Percentiles rank a stretch among this genome's conserved stretches.
Evolutionary conservation across 2,329 filamentous ascomycete genomes (phyloP).

Genomic region (Saccharata proteae): DNA sequence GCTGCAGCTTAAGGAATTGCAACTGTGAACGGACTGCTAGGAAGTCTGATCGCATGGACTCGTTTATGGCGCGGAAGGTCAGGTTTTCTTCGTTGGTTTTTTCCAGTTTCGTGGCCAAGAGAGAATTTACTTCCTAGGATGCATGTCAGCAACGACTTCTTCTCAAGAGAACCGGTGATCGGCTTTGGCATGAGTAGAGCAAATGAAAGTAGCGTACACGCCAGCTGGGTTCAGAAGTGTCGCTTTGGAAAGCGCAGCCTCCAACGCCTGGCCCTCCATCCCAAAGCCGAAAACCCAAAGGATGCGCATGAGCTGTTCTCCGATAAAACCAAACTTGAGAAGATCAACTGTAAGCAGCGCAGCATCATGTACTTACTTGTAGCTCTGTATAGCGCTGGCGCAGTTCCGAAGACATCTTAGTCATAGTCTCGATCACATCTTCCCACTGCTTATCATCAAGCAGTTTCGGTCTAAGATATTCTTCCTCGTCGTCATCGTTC

Average conservation of each 20-base stretch:
- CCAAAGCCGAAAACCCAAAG: too few species aligned
- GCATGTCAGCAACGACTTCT: too few species aligned
- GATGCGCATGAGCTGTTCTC: too few species aligned
- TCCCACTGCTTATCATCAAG: neutral
- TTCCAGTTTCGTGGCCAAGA: neutral
- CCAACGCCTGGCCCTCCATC: too few species aligned
- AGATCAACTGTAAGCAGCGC: neutral
- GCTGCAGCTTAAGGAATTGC: slow-evolving; percentile 26
- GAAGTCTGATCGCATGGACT: slow-evolving; percentile 22
- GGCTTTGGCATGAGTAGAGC: too few species aligned
- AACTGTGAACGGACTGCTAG: slow-evolving; percentile 27
- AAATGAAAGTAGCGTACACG: too few species aligned
- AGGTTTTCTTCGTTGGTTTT: slow-evolving; percentile 13
- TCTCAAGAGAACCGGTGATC: too few species aligned
- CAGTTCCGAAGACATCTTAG: slow-evolving; percentile 2
- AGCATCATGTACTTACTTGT: neutral
- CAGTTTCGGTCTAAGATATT: neutral
- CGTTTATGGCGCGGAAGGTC: slow-evolving; percentile 24
- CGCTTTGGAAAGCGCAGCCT: too few species aligned
- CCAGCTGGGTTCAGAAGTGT: too few species aligned
- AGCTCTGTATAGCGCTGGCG: slow-evolving; percentile 2
- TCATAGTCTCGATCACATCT: neutral
- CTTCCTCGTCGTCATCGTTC: slow-evolving; percentile 1
- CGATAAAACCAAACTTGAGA: too few species aligned
- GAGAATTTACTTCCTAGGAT: too few species aligned